phyloP scores from a whole-genome alignment of 352 stramenopile genomes.

The Phytopythium mirpurense region DNA sequence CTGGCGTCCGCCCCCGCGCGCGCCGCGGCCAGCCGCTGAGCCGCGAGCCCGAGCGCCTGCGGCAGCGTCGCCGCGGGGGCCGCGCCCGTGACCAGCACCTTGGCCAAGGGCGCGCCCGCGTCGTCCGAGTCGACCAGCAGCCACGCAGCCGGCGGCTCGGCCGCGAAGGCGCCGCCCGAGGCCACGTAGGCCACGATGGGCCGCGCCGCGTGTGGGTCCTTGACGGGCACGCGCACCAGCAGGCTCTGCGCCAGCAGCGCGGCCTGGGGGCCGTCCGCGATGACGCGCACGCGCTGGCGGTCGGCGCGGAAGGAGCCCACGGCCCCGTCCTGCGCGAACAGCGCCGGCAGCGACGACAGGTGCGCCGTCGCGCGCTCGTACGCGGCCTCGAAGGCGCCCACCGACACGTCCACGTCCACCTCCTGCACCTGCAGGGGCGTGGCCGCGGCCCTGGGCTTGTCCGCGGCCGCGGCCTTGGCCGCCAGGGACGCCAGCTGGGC shows the following conservation, averaged over 20 bases:
- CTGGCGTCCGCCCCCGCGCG: too few species aligned
- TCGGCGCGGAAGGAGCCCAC: conserved; percentile 76
- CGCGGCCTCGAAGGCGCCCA: conserved; percentile 59
- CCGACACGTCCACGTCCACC: conserved; percentile 60
- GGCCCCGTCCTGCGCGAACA: conserved; percentile 75
- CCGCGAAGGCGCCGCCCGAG: conserved; percentile 54
- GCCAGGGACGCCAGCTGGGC: conserved; percentile 27
- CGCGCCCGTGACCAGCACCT: conserved; percentile 63
- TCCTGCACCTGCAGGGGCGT: conserved; percentile 53
- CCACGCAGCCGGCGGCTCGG: conserved; percentile 45
- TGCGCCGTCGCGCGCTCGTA: conserved; percentile 72
- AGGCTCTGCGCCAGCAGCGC: conserved; percentile 69
- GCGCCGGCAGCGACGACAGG: conserved; percentile 41
- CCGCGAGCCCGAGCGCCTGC: conserved; percentile 52
- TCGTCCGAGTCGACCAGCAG: conserved; percentile 67
- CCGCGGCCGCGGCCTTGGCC: not conserved
- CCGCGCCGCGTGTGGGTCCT: conserved; percentile 59
- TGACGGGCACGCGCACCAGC: conserved; percentile 59
- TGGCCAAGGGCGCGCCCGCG: conserved; percentile 51
- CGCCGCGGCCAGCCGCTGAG: conserved; percentile 69
- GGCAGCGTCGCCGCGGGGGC: conserved; percentile 49
- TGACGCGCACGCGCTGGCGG: conserved; percentile 69
- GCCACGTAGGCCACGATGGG: conserved; percentile 78
- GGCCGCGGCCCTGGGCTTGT: conserved; percentile 40
- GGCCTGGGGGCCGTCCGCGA: conserved; percentile 70